Base-by-base conservation (phyloP, 2,329 filamentous ascomycete genomes). In the Diaporthe batatas region DNA sequence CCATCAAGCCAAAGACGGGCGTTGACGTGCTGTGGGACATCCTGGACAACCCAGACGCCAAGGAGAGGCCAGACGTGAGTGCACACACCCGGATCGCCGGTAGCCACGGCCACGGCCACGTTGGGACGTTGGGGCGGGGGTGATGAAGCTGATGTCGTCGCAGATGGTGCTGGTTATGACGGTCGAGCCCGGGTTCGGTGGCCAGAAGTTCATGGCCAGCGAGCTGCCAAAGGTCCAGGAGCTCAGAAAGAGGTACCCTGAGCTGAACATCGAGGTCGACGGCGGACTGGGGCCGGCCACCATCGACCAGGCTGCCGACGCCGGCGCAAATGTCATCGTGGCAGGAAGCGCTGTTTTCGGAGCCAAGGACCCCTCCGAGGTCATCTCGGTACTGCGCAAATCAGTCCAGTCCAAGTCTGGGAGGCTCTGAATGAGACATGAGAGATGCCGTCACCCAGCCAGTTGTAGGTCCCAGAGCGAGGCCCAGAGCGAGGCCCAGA, bases 151-250 rank as follows among this genome's bases (percentile, higher is more conserved):
- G 58, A 39, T 58, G 10, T 42, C 12, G 6, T n/a, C 14, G 42
- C 75, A 98, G 96, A 99, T 99, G 96, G 95, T 98, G 49, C 91
- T 99, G 23, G 90, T 99, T 74, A 99, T 99, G 96, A 99, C 96
- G 1, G 96, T 99, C 55, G 91, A 99, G 84, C 96, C 96, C 57
- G 96, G 96, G 58, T 99, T 99, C 80, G 96, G 96, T 75, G 96
- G 96, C 8, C 96, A 99, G 82, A 98, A 98, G 81, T 99, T 99
- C 87, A 98, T 98, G 95, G 91, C 94, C 16, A 94, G 94, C 8
- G 94, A 98, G 85, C 90, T 99, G 77, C 95, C 96, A 80, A 99
- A 99, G 86, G 96, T 99, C 32, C 85, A 92, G 76, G 94, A 92
- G 51, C 87, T 99, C 77, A 91, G 96, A 74, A 86, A 92, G 80